phyloP scores from a whole-genome alignment of 176 grass and related monocot species.

The Oryza glumipatula region DNA sequence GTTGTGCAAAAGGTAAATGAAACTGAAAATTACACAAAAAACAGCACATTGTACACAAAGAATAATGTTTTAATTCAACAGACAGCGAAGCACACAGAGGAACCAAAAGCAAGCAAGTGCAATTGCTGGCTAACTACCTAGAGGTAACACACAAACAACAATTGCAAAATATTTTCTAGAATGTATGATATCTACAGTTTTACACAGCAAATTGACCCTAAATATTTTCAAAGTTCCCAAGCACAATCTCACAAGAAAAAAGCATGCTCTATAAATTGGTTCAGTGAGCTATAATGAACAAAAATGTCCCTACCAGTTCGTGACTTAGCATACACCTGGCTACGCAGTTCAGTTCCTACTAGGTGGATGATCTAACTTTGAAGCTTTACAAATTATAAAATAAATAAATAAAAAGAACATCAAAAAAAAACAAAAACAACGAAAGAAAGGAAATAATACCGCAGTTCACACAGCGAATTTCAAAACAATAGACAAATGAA shows the following conservation, averaged over 20 bases:
- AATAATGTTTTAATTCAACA: background rate
- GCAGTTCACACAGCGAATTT: conserved; percentile 13
- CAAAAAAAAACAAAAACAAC: background rate
- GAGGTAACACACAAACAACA: conserved; percentile 4
- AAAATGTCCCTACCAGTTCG: background rate
- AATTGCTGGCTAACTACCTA: background rate
- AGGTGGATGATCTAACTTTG: background rate
- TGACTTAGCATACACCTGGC: background rate
- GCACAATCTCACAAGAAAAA: conserved; percentile 7
- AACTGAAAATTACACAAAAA: background rate
- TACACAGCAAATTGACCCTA: background rate
- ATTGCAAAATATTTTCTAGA: background rate
- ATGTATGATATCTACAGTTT: background rate
- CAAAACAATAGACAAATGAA: conserved; percentile 24
- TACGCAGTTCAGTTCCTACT: background rate
- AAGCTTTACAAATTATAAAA: background rate
- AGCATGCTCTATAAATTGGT: background rate
- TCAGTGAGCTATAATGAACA: background rate
- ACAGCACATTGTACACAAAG: background rate
- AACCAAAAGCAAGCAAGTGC: background rate
- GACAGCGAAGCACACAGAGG: background rate
- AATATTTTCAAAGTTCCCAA: conserved; percentile 4
- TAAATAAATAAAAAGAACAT: background rate
- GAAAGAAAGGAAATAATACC: background rate
- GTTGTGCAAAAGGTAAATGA: background rate